Evolutionary conservation across 352 stramenopile species (phyloP).

Genomic region (Phytophthora europaea): DNA sequence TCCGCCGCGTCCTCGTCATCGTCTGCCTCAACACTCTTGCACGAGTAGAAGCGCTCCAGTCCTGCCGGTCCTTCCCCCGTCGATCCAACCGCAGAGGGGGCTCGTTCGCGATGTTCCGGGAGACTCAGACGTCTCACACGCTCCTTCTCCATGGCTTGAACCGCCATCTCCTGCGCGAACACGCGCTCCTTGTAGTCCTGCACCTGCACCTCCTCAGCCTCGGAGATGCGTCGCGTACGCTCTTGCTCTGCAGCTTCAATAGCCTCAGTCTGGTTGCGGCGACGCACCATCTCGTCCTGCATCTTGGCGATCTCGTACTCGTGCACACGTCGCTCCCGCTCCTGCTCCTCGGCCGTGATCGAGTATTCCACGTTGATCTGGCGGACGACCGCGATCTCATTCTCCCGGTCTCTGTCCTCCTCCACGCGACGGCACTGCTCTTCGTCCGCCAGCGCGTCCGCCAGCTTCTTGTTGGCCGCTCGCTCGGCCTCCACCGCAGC

Average conservation of each 20-base stretch:
- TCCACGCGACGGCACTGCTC: slow-evolving; percentile 65
- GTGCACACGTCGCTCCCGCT: slow-evolving; percentile 69
- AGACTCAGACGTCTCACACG: slow-evolving; percentile 64
- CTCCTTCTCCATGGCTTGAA: slow-evolving; percentile 67
- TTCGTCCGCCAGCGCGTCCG: slow-evolving; percentile 62
- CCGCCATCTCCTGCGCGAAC: slow-evolving; percentile 43
- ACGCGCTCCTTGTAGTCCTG: slow-evolving; percentile 40
- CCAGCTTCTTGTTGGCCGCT: slow-evolving; percentile 63
- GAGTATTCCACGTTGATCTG: slow-evolving; percentile 83
- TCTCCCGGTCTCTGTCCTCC: slow-evolving; percentile 60
- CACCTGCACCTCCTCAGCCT: slow-evolving; percentile 36
- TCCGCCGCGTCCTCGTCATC: slow-evolving; percentile 6
- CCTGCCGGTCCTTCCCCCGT: slow-evolving; percentile 8
- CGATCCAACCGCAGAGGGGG: slow-evolving; percentile 7
- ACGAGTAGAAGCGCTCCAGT: slow-evolving; percentile 40
- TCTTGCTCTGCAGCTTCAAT: slow-evolving; percentile 58
- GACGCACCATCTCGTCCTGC: slow-evolving; percentile 69
- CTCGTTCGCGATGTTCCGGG: slow-evolving; percentile 53
- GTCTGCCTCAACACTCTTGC: slow-evolving; percentile 28
- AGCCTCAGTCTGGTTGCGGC: slow-evolving; percentile 51
- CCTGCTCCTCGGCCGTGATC: slow-evolving; percentile 65
- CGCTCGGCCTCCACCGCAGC: slow-evolving; percentile 50
- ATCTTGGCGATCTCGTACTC: slow-evolving; percentile 74
- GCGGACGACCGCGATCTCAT: slow-evolving; percentile 72
- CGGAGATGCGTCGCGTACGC: slow-evolving; percentile 55